These are phyloP conservation scores for Moricandia moricandioides DNA, from an alignment of 345 rosid genomes.

Conservation along the genomic window DNA sequence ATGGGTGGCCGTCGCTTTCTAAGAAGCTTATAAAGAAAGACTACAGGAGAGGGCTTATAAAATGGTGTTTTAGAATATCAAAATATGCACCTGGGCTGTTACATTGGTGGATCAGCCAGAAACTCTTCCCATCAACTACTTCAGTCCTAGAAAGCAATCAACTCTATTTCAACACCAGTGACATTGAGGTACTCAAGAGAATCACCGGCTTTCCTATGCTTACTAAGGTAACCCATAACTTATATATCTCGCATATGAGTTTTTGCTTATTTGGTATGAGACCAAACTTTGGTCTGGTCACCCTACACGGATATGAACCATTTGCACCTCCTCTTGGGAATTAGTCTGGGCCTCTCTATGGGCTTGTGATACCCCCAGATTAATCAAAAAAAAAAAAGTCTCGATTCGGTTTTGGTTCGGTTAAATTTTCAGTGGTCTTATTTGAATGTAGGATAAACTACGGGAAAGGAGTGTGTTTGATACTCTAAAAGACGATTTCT, in stretches of 20 bases:
- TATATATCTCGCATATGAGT: not conserved
- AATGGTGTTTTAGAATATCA: constrained; percentile 50
- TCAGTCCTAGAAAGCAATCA: constrained; percentile 54
- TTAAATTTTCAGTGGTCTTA: not conserved
- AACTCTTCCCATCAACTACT: constrained; percentile 53
- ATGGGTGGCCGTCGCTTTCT: constrained; percentile 73
- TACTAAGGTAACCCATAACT: constrained; percentile 48
- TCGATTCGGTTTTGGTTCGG: no score
- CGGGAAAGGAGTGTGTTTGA: constrained; percentile 50
- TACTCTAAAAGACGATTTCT: constrained; percentile 56
- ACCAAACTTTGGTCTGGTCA: not conserved
- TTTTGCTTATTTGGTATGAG: not conserved
- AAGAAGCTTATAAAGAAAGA: constrained; percentile 47
- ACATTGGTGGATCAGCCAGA: constrained; percentile 71
- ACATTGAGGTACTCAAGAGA: constrained; percentile 56
- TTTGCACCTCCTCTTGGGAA: no score
- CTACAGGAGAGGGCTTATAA: constrained; percentile 50
- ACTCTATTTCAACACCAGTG: constrained; percentile 52
- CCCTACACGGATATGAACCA: no score
- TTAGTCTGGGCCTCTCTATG: no score
- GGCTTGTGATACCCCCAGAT: no score
- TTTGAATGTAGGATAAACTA: constrained; percentile 43
- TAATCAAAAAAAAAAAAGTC: no score
- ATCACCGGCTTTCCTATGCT: constrained; percentile 71
- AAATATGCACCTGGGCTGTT: constrained; percentile 57